These are phyloP conservation scores for Fusarium sp. DNA, from an alignment of 2,329 filamentous ascomycete genomes.

Conservation along the genomic window DNA sequence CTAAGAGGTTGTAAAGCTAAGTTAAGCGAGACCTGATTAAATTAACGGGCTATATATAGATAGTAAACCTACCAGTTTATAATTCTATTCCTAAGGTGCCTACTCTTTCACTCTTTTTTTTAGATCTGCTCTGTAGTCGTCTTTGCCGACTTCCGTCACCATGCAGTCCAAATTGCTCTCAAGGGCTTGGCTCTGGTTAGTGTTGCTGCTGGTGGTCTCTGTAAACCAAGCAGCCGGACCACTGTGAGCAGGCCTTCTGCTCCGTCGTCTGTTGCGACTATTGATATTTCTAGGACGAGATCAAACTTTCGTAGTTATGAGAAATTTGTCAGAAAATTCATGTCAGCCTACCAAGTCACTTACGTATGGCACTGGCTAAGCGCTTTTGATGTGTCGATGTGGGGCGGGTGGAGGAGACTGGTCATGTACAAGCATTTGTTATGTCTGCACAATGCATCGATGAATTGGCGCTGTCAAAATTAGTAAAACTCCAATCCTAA, in stretches of 20 bases:
- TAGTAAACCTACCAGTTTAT: too few relatives aligned
- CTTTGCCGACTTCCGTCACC: accelerated
- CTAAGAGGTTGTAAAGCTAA: neutral
- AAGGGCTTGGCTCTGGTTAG: neutral
- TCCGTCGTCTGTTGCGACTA: neutral
- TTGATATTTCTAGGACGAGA: too few relatives aligned
- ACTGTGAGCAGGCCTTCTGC: neutral
- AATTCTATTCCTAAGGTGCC: neutral
- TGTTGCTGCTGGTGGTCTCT: neutral
- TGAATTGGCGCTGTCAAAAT: too few relatives aligned
- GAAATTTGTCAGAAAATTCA: too few relatives aligned
- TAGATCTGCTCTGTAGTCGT: accelerated
- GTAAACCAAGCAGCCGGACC: neutral
- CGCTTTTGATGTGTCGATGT: too few relatives aligned
- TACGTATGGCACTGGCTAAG: too few relatives aligned
- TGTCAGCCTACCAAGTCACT: too few relatives aligned
- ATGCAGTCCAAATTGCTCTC: neutral
- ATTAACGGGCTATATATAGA: neutral
- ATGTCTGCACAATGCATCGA: too few relatives aligned
- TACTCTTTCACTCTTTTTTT: neutral
- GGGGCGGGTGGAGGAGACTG: too few relatives aligned
- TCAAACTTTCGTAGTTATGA: too few relatives aligned
- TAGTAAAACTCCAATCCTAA: too few relatives aligned
- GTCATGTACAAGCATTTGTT: too few relatives aligned
- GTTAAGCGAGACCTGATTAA: accelerated